These are phyloP conservation scores for Friedmanniomyces simplex DNA, from an alignment of 495 filamentous ascomycete species.

Conservation along the genomic window DNA sequence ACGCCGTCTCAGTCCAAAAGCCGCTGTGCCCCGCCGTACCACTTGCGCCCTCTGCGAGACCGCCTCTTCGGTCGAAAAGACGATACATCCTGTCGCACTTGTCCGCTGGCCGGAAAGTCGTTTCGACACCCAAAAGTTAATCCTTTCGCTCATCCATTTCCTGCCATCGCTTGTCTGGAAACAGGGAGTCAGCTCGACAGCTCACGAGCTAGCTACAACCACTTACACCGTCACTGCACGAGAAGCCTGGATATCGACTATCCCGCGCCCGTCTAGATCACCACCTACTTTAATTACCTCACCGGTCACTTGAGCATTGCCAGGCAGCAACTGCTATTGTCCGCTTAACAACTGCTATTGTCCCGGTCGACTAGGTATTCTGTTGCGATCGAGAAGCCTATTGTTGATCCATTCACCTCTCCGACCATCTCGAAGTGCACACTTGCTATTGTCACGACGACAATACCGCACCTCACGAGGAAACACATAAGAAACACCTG, in stretches of 20 bases:
- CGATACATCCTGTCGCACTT: constrained; percentile 15
- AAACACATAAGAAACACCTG: not conserved
- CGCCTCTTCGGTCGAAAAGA: not conserved
- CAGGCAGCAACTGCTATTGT: constrained; percentile 16
- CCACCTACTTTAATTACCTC: constrained; percentile 9
- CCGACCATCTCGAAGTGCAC: not conserved
- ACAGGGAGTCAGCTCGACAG: not conserved
- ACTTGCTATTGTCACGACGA: constrained; percentile 14
- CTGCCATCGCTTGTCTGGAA: not conserved
- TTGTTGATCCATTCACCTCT: constrained; percentile 13
- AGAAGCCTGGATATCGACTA: constrained; percentile 2
- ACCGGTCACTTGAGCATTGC: constrained; percentile 9
- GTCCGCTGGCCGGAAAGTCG: constrained; percentile 19
- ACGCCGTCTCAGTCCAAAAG: not conserved
- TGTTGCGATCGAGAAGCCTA: not conserved
- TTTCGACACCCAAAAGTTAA: not conserved
- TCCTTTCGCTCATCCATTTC: not conserved
- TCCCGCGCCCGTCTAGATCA: constrained; percentile 13
- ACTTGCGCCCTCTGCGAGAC: not conserved
- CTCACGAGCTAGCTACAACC: constrained; percentile 10
- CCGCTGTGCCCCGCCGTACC: constrained; percentile 1
- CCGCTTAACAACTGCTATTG: constrained; percentile 17
- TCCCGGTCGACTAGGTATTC: not conserved
- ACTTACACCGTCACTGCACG: constrained; percentile 11
- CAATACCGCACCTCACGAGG: constrained; percentile 4